Percentiles rank a stretch among this genome's conserved stretches.
Evolutionary conservation across 1,284 basidiomycete species (phyloP).

Genomic region (Xerocomus nothofagi): DNA sequence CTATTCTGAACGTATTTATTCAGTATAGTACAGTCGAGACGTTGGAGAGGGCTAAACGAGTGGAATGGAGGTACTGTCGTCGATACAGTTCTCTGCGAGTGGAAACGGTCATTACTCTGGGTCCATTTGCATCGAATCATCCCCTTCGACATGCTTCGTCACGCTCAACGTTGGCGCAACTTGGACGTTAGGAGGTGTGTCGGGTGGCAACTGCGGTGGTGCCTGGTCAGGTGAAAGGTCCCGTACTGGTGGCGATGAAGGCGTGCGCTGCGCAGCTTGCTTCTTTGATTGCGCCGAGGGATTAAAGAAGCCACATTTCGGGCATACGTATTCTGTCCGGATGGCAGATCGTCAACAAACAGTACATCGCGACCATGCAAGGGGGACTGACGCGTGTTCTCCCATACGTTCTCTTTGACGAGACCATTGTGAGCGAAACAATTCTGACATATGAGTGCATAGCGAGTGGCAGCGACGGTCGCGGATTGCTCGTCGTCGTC

Average conservation of each 20-base stretch:
- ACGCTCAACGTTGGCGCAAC: not conserved
- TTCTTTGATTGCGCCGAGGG: constrained; percentile 49
- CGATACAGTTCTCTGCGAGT: not conserved
- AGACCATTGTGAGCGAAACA: constrained; percentile 96
- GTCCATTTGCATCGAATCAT: constrained; percentile 13
- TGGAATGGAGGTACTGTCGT: not conserved
- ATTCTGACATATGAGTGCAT: constrained; percentile 91
- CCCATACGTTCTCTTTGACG: constrained; percentile 86
- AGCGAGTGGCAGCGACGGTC: constrained; percentile 59
- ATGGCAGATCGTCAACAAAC: constrained; percentile 5
- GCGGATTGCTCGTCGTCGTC: constrained; percentile 66
- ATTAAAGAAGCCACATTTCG: constrained; percentile 76
- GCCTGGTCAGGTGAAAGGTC: constrained; percentile 10
- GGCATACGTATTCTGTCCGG: constrained; percentile 68
- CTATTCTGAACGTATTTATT: constrained; percentile 4
- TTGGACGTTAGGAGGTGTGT: not conserved
- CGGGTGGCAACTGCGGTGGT: constrained; percentile 6
- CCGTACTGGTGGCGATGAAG: constrained; percentile 28
- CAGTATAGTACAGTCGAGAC: not conserved
- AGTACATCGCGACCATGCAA: not conserved
- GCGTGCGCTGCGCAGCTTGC: constrained; percentile 20
- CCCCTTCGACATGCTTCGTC: not conserved
- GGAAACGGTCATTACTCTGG: constrained; percentile 12
- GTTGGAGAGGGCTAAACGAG: constrained; percentile 4
- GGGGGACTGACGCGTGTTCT: constrained; percentile 79